Base-by-base conservation (phyloP, 345 rosid genomes). In the Kernera saxatilis region DNA sequence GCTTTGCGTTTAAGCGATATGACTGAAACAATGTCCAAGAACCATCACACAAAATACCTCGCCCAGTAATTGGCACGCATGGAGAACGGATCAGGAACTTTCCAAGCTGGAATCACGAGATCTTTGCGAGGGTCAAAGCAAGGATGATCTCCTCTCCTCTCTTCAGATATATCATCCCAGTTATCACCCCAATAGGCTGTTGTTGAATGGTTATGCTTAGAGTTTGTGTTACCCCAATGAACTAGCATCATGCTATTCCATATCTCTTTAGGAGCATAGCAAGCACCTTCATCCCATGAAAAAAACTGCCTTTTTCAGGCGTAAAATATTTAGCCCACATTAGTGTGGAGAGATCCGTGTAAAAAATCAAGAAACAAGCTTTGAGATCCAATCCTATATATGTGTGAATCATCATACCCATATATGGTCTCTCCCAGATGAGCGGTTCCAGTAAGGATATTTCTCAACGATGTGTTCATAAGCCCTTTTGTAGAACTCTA, bases 261-360 rank as follows among this genome's bases (percentile, higher is more conserved):
- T 81, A 93, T 93, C 86, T 93, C 97, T 84, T 91, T 93, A 12
- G 99, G 99, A 72, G 99, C 96, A 86, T 89, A 91, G 84, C 99
- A 93, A 83, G 99, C 97, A 85, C 97, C 97, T 88, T 93, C 97
- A 82, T 93, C 99, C 99, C 99, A 93, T 64, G 99, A 89, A 81
- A 93, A 93, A 73, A 74, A 91, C 99, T 93, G 94, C 85, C 82
- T 74, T 64, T 62, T 72, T 79, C 79, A 80, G 79, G 81, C 70
- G 67, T 48, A 43, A 51, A 40, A n/a, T 22, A 64, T 54, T 78
- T 41, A 54, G 51, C 59, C 57, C 58, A 71, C 36, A 80, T 81
- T 78, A 82, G 80, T 64, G 73, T 30, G 46, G 21, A 40, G 22
- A 40, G 30, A 43, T n/a, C 33, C 9, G 13, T 50, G 21, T 32